Base-by-base conservation (phyloP, 1,139 yeast genomes). In the Pichia norvegensis region DNA sequence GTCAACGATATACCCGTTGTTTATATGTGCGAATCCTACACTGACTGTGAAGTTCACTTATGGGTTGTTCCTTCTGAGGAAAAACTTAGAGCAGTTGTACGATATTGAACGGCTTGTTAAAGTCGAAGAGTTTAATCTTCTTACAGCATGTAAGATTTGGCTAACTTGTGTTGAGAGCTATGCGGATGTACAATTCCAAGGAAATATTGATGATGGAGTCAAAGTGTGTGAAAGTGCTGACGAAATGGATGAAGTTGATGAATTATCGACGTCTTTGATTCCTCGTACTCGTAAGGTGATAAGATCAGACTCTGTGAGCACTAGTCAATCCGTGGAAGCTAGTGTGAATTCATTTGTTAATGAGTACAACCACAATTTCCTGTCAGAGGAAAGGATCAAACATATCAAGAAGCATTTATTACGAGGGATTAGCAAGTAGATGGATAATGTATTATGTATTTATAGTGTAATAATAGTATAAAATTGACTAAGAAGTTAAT, bases 61-160 rank as follows among this genome's bases (percentile, higher is more conserved):
- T 55, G 82, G 73, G 0, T 63, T 75, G 9, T 66, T 69, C 42
- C 59, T 78, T 29, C 58, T 78, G 38, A 67, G 70, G 49, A 72
- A 72, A 50, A 67, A 76, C 55, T 66, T 78, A 40, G 76, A 74
- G 53, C 79, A 76, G 54, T 60, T 78, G 37, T 62, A 74, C 56
- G 70, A 67, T 38, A 46, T 49, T 22, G 61, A 61, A 33, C 55
- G 58, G 1, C 47, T 62, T 37, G 51, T 51, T 29, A 54, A 56
- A 36, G 54, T 60, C 5, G 64, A 61, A 25, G 59, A 59, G 19
- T 52, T 54, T 35, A 62, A 63, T 43, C 33, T 63, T n/a, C 50
- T 64, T 23, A 61, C 62, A 16, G 63, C 63, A 41, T 52, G 61
- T 36, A 61, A 63, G 37, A 57, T 62, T 14, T 53, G 64, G 36